phyloP scores from a whole-genome alignment of 2,329 filamentous ascomycete genomes.

The Fusarium nelsonii region DNA sequence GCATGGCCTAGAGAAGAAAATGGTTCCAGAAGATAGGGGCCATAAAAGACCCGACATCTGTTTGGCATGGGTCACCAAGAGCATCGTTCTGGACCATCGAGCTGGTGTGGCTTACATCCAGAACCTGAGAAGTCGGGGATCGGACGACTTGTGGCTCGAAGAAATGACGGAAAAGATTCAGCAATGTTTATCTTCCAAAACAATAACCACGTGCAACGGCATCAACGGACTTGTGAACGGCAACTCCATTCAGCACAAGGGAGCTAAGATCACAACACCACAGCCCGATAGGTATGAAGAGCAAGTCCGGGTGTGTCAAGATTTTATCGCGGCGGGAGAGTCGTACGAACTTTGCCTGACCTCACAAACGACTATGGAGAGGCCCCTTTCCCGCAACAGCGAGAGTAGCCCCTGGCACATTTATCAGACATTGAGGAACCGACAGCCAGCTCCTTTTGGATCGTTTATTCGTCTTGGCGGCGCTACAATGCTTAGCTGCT shows the following conservation, averaged over 20 bases:
- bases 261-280: slow-evolving; percentile 55
- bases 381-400: slow-evolving; percentile 43
- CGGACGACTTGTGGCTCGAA: slow-evolving; percentile 52
- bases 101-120: slow-evolving; percentile 74
- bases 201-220: slow-evolving; percentile 10
- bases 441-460: slow-evolving; percentile 87
- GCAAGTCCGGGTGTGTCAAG: slow-evolving; percentile 77
- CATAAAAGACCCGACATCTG: slow-evolving; percentile 75
- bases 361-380: slow-evolving; percentile 74
- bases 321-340: slow-evolving; percentile 78
- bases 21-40: slow-evolving; percentile 46
- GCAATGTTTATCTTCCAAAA: slow-evolving; percentile 46
- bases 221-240: slow-evolving; percentile 33
- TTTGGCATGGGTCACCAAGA: slow-evolving; percentile 81
- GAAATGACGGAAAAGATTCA: slow-evolving; percentile 49
- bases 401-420: slow-evolving; percentile 71
- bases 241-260: background rate
- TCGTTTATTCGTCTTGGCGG: slow-evolving; percentile 80
- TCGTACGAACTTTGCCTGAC: slow-evolving; percentile 91
- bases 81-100: slow-evolving; percentile 81
- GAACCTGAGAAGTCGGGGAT: slow-evolving; percentile 45
- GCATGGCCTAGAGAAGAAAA: slow-evolving; percentile 50
- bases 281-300: slow-evolving; percentile 68
- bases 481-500: slow-evolving; percentile 82
- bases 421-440: slow-evolving; percentile 75